Conservation (phyloP, 352 stramenopile species). For the Achlya hypogyna region DNA sequence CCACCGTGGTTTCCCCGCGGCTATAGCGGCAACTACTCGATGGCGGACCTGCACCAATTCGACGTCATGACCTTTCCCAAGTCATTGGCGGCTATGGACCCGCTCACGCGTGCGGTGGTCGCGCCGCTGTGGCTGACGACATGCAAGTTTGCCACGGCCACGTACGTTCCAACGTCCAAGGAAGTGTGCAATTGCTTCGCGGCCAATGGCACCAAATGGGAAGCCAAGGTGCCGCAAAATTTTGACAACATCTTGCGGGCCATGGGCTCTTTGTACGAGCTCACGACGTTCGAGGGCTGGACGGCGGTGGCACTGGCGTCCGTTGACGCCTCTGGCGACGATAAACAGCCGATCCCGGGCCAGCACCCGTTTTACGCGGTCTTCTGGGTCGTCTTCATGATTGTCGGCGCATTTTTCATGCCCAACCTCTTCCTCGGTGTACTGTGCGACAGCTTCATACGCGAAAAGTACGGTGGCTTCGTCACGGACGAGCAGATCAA, state of each 20-base stretch:
- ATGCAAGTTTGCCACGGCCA: slow-evolving; percentile 41
- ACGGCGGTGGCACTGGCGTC: slow-evolving; percentile 85
- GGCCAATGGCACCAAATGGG: slow-evolving; percentile 29
- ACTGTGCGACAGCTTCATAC: slow-evolving; percentile 93
- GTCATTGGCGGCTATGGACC: slow-evolving; percentile 29
- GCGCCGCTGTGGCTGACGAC: slow-evolving; percentile 20
- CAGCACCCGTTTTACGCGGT: too few species aligned
- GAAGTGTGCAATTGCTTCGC: slow-evolving; percentile 19
- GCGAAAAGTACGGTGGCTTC: slow-evolving; percentile 56
- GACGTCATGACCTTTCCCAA: slow-evolving; percentile 38
- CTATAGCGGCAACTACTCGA: slow-evolving; percentile 13
- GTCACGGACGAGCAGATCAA: slow-evolving; percentile 87
- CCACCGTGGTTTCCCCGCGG: slow-evolving; percentile 16
- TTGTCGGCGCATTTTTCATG: slow-evolving; percentile 90
- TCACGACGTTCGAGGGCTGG: slow-evolving; percentile 90
- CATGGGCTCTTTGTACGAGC: slow-evolving; percentile 87
- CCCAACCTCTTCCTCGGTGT: slow-evolving; percentile 92
- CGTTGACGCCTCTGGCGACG: slow-evolving; percentile 77
- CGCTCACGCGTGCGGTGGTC: neutral
- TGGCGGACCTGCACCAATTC: neutral
- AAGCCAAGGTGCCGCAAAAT: slow-evolving; percentile 31
- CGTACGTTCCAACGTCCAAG: neutral
- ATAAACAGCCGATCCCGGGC: slow-evolving; percentile 91
- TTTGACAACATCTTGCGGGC: slow-evolving; percentile 80
- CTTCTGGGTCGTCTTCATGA: slow-evolving; percentile 88